Evolutionary conservation across 257 asterid genomes (phyloP), one percentile per base, ranked within the genome.

Genomic region (Solanum habrochaites): DNA sequence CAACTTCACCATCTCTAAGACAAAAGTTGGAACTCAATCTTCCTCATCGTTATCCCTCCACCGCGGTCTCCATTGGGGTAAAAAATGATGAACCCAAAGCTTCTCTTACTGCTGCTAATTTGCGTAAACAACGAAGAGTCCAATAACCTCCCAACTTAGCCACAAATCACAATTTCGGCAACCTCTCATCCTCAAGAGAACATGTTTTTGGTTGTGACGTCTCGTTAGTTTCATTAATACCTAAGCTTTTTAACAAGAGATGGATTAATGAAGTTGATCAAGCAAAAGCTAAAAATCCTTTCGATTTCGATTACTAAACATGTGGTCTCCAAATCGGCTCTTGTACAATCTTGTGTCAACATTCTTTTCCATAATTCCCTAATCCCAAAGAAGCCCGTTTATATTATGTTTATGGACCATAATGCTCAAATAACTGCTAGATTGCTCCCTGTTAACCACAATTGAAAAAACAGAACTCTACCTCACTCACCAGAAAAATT

Each of bases 401-500:
- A 15, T 49, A 49, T 49, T 49, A 49, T 49, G 60, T 49, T 49
- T 49, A 49, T n/a, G n/a, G 60, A 49, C 60, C 60, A 49, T n/a
- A n/a, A n/a, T 37, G 7, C 1, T 37, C 5, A 37, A 37, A 37
- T n/a, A n/a, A 7, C 92, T n/a, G 99, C 98, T 10, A 92, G 81
- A 94, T 40, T 72, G 98, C 98, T 85, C 98, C 98, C 85, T 89
- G 94, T 20, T 88, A 92, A 86, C 97, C 98, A 86, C 96, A 85
- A 89, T 98, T 97, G 95, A 52, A 75, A 87, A 71, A 87, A 86
- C 85, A 82, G 85, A 14, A 21, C 45, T 87, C 27, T 47, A 5
- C 58, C 62, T 47, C 37, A 66, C 32, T 71, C 56, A 32, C 7
- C 1, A 37, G 39, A 7, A 37, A 78, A 56, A 78, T 39, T 60